Conservation (phyloP, 768 basidiomycete genomes). For the Astraeus odoratus region DNA sequence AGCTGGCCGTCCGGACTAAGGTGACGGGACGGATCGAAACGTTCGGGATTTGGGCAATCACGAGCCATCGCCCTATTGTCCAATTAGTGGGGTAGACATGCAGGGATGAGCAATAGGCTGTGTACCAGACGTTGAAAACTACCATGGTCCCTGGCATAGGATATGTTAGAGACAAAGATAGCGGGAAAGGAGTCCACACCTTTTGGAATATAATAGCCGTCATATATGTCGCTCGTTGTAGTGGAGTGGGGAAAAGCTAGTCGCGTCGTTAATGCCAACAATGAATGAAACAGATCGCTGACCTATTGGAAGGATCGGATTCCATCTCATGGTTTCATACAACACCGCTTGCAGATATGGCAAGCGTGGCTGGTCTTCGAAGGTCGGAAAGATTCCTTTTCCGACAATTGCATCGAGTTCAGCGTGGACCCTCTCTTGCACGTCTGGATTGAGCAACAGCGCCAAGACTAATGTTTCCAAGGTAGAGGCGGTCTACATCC, state of each 20-base stretch:
- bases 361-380: neutral
- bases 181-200: conserved; percentile 1
- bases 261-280: too few relatives aligned
- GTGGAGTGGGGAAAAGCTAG: conserved; percentile 9
- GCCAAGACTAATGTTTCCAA: conserved; percentile 1
- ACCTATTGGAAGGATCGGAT: conserved; percentile 2
- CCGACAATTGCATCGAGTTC: conserved; percentile 5
- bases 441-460: conserved; percentile 5
- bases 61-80: neutral
- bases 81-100: neutral
- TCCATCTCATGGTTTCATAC: conserved; percentile 6
- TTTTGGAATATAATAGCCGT: conserved; percentile 16
- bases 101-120: neutral
- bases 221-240: conserved; percentile 12
- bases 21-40: conserved; percentile 1
- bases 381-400: neutral
- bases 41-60: neutral
- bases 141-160: neutral
- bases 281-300: too few relatives aligned
- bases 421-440: conserved; percentile 5
- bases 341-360: conserved; percentile 7
- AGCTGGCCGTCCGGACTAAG: neutral
- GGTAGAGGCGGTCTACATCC: neutral
- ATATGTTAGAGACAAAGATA: neutral
- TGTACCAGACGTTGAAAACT: neutral